A percentile compares a stretch with the other conserved stretches of the same genome.
These are phyloP conservation scores for Malus hybrid DNA, from an alignment of 331 rosid genomes.

Conservation along the genomic window DNA sequence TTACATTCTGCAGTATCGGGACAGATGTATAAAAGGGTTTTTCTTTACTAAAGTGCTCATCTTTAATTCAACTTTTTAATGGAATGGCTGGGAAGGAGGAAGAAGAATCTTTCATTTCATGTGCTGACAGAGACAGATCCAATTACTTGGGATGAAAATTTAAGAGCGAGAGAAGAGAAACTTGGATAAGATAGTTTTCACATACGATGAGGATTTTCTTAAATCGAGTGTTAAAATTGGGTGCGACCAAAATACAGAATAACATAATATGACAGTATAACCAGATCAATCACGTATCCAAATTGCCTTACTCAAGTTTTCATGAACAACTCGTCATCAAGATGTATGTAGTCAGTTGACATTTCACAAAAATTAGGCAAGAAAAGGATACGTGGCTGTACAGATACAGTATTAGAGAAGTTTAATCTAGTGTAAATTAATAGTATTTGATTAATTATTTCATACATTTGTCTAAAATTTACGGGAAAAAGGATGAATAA, in stretches of 20 bases:
- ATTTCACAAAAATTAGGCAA: background rate
- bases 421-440: background rate
- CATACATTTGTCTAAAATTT: background rate
- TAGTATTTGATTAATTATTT: background rate
- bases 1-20: background rate
- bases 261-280: too few relatives aligned
- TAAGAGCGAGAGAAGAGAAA: too few relatives aligned
- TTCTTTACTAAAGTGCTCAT: background rate
- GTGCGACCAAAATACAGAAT: accelerated
- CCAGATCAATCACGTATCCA: accelerated
- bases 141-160: background rate
- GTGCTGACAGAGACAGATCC: background rate
- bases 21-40: background rate
- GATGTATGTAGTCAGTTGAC: slow-evolving; percentile 9
- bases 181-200: accelerated
- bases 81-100: slow-evolving; percentile 3
- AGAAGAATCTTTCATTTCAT: background rate
- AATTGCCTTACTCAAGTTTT: background rate
- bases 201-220: accelerated
- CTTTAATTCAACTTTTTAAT: background rate
- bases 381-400: background rate
- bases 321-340: background rate
- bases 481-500: background rate
- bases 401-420: background rate
- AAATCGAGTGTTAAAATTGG: accelerated